Evolutionary conservation across 1,284 basidiomycete genomes (phyloP).

Genomic region (Spongispora temasekensis): DNA sequence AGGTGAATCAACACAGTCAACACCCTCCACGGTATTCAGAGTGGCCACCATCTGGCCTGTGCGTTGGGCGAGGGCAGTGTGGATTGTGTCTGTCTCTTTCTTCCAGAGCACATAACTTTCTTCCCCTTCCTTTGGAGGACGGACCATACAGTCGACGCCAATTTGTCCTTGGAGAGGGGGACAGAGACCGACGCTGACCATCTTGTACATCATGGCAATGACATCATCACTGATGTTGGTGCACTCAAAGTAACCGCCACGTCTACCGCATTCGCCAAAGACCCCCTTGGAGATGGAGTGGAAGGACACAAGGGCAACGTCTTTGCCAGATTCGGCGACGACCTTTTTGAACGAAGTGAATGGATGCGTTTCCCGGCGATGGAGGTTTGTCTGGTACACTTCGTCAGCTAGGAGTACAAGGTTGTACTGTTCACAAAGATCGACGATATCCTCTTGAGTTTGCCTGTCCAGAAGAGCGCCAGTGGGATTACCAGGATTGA

Average conservation of each 20-base stretch:
- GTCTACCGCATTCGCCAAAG: constrained; percentile 89
- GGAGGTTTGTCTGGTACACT: constrained; percentile 93
- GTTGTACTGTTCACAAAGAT: constrained; percentile 81
- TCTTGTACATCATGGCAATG: constrained; percentile 89
- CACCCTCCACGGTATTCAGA: constrained; percentile 77
- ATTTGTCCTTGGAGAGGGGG: constrained; percentile 89
- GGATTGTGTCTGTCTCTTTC: constrained; percentile 79
- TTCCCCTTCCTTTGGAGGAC: constrained; percentile 77
- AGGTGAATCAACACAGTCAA: constrained; percentile 85
- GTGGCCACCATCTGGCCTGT: constrained; percentile 74
- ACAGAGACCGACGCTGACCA: constrained; percentile 88
- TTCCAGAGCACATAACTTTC: constrained; percentile 79
- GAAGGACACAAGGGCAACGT: constrained; percentile 86
- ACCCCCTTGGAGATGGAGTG: constrained; percentile 97
- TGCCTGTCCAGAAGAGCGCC: constrained; percentile 75
- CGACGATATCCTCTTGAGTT: constrained; percentile 75
- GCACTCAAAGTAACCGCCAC: constrained; percentile 93
- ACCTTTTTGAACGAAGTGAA: constrained; percentile 94
- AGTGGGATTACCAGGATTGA: constrained; percentile 97
- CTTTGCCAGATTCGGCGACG: constrained; percentile 61
- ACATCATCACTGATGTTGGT: constrained; percentile 78
- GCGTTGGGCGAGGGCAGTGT: constrained; percentile 71
- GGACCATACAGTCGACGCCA: constrained; percentile 88
- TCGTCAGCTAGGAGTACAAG: constrained; percentile 93
- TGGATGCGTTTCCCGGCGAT: constrained; percentile 62